Percentiles rank a stretch among this genome's conserved stretches.
Evolutionary conservation across 139 green algal genomes (phyloP).

Genomic region (Microglena sp.): DNA sequence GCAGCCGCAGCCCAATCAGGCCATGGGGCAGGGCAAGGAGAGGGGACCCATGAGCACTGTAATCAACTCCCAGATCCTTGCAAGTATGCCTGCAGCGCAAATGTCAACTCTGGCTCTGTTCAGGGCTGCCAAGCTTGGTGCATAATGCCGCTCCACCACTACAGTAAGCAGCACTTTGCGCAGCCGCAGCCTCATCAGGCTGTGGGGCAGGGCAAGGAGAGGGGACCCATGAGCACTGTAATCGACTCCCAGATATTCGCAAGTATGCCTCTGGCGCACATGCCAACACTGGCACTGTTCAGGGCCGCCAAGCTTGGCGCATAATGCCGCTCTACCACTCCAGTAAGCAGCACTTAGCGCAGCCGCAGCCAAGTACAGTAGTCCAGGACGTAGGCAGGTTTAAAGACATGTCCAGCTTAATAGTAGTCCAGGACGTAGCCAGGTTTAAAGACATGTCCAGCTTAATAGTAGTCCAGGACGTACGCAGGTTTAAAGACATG

Average conservation of each 20-base stretch:
- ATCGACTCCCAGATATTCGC: neutral
- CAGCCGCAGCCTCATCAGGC: neutral
- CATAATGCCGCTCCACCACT: conserved; percentile 1
- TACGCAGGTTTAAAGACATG: no score
- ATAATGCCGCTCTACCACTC: conserved; percentile 3
- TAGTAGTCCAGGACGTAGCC: no score
- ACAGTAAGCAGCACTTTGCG: neutral
- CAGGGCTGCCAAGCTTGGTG: conserved; percentile 2
- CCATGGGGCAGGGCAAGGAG: neutral
- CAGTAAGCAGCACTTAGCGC: neutral
- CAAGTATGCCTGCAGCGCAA: conserved; percentile 1
- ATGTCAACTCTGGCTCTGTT: conserved; percentile 6
- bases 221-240: neutral
- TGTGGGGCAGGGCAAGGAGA: neutral
- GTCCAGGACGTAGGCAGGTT: no score
- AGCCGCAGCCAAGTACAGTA: neutral
- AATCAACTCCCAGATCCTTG: neutral
- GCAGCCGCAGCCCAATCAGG: neutral
- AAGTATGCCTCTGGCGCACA: conserved; percentile 1
- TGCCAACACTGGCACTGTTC: conserved; percentile 4
- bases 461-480: no score
- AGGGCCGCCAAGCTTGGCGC: conserved; percentile 1
- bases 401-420: no score
- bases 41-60: neutral
- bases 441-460: no score